These are phyloP conservation scores for Nakataea oryzae DNA, from an alignment of 2,329 filamentous ascomycete genomes.

Conservation along the genomic window DNA sequence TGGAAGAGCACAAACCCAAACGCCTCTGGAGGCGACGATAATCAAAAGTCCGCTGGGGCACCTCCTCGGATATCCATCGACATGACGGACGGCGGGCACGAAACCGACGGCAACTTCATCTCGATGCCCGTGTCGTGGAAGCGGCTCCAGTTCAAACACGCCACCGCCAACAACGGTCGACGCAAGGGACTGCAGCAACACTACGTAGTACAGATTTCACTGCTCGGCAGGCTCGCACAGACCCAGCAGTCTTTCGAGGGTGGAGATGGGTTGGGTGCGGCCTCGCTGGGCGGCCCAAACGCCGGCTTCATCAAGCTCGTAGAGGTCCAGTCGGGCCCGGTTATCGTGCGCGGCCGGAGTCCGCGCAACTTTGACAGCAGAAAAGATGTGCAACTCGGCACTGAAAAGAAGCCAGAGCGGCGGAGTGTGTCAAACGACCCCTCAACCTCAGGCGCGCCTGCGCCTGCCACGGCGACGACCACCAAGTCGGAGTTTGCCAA, in stretches of 20 bases:
- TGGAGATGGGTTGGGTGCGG: not conserved
- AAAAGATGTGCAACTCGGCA: slow-evolving; percentile 69
- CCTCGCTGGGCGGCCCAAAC: slow-evolving; percentile 10
- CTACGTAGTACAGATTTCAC: slow-evolving; percentile 78
- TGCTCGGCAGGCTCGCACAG: slow-evolving; percentile 33
- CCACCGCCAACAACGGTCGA: slow-evolving; percentile 90
- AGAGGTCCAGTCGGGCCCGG: slow-evolving; percentile 82
- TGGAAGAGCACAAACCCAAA: slow-evolving; percentile 70
- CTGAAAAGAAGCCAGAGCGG: slow-evolving; percentile 36
- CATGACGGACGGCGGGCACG: slow-evolving; percentile 43
- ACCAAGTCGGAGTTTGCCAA: slow-evolving; percentile 9
- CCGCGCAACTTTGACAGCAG: slow-evolving; percentile 89
- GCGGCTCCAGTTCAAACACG: slow-evolving; percentile 87
- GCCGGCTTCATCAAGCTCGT: slow-evolving; percentile 65
- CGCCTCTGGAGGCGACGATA: slow-evolving; percentile 13
- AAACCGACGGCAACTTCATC: slow-evolving; percentile 67
- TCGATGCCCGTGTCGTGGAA: slow-evolving; percentile 88
- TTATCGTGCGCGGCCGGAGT: slow-evolving; percentile 87
- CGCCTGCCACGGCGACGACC: slow-evolving; percentile 6
- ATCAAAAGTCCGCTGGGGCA: slow-evolving; percentile 31
- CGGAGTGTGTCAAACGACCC: slow-evolving; percentile 27
- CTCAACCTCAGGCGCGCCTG: slow-evolving; percentile 14
- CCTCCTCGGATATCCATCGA: slow-evolving; percentile 47
- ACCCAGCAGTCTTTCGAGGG: not conserved
- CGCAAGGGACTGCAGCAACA: slow-evolving; percentile 93